Evolutionary conservation across 257 asterid species (phyloP).

Genomic region (Fraxinus excelsior): DNA sequence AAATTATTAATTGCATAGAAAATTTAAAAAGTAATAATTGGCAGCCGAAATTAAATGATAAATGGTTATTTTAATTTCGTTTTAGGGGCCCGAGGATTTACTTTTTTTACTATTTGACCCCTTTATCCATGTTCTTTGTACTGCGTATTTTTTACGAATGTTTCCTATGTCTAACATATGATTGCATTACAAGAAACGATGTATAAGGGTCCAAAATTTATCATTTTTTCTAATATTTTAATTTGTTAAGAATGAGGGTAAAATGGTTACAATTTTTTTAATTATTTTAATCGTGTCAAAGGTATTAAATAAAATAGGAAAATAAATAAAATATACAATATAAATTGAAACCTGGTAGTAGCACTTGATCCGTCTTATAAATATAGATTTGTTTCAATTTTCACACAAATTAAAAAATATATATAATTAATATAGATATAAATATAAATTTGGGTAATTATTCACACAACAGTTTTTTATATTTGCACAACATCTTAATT

Average conservation of each 20-base stretch:
- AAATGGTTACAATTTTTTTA: too few species aligned
- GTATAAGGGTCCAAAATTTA: background rate
- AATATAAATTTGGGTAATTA: too few species aligned
- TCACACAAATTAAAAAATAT: too few species aligned
- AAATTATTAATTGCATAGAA: background rate
- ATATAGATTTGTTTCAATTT: too few species aligned
- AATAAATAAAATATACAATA: too few species aligned
- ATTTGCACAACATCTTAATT: too few species aligned
- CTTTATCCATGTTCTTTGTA: conserved; percentile 6
- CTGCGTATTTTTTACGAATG: background rate
- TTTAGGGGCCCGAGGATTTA: conserved; percentile 71
- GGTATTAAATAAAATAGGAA: too few species aligned
- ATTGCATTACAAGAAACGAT: background rate
- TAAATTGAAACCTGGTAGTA: too few species aligned
- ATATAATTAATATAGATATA: too few species aligned
- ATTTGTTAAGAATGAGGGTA: background rate
- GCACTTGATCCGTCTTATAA: too few species aligned
- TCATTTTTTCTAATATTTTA: background rate
- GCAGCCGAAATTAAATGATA: conserved; percentile 21
- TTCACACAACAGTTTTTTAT: too few species aligned
- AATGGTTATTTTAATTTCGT: conserved; percentile 17
- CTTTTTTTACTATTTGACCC: conserved; percentile 38
- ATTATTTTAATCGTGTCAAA: too few species aligned
- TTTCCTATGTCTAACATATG: background rate
- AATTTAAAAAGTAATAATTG: conserved; percentile 29